Evolutionary conservation across 2,329 filamentous ascomycete genomes (phyloP).

Genomic region (Ophiosphaerella narmari): DNA sequence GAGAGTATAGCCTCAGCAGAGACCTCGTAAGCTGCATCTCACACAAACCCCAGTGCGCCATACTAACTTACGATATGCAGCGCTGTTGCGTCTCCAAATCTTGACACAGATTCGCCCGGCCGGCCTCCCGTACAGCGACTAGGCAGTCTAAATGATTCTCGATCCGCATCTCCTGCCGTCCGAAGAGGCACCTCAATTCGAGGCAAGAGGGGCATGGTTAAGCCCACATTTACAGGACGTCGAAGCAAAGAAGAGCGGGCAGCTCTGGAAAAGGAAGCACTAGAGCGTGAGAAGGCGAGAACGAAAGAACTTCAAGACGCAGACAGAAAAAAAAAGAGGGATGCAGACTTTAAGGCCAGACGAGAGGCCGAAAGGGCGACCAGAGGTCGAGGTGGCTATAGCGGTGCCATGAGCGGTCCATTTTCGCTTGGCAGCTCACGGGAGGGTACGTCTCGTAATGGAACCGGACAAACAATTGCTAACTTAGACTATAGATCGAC

Average conservation of each 20-base stretch:
- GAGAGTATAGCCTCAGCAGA: constrained; percentile 13
- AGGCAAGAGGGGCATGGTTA: constrained; percentile 36
- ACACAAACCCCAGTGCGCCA: too few relatives aligned
- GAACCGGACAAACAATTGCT: neutral
- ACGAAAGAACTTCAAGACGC: constrained; percentile 41
- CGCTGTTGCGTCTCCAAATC: constrained; percentile 19
- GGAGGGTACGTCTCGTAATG: constrained; percentile 25
- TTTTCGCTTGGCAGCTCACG: constrained; percentile 44
- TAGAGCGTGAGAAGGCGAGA: constrained; percentile 46
- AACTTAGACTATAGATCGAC: constrained; percentile 25
- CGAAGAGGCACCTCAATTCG: constrained; percentile 30
- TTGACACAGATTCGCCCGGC: constrained; percentile 22
- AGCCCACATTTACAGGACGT: constrained; percentile 51
- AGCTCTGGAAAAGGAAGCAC: constrained; percentile 47
- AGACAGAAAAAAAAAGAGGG: constrained; percentile 27
- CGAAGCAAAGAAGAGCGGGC: constrained; percentile 52
- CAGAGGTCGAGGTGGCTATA: constrained; percentile 50
- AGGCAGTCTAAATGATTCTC: constrained; percentile 35
- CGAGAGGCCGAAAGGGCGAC: constrained; percentile 32
- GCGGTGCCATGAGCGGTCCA: constrained; percentile 48
- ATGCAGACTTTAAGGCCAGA: constrained; percentile 24
- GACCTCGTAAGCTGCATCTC: constrained; percentile 16
- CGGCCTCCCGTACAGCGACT: constrained; percentile 32
- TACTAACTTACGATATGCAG: constrained; percentile 11
- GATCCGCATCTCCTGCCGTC: constrained; percentile 36